A percentile compares a stretch with the other conserved stretches of the same genome.
Conservation (phyloP, 805 yeast genomes). For the Candida alai region DNA sequence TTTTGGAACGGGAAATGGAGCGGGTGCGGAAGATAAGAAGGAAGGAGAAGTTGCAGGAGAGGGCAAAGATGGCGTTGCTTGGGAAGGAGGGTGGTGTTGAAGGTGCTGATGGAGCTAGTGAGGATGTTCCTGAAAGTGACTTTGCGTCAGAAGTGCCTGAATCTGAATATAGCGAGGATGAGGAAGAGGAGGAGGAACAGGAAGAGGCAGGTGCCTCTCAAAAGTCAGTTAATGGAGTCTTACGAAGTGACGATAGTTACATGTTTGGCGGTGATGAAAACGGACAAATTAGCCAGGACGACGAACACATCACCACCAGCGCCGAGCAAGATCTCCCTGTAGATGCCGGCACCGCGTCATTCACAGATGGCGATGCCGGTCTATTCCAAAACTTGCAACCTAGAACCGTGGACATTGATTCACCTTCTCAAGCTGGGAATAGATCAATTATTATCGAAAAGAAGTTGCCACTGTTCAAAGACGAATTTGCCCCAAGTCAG, state of each 20-base stretch:
- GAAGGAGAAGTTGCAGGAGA: constrained; percentile 37
- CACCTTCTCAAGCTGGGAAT: constrained; percentile 13
- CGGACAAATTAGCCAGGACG: background rate
- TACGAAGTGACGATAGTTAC: constrained; percentile 23
- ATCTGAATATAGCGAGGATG: constrained; percentile 15
- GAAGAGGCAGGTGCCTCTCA: constrained; percentile 1
- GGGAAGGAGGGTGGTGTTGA: constrained; percentile 14
- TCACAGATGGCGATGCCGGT: constrained; percentile 6
- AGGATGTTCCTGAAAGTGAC: constrained; percentile 20
- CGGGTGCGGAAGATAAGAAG: constrained; percentile 44
- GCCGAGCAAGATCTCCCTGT: background rate
- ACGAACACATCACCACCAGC: constrained; percentile 1
- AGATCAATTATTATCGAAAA: constrained; percentile 19
- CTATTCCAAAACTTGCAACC: constrained; percentile 29
- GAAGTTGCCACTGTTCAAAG: constrained; percentile 1
- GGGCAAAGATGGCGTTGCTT: constrained; percentile 32
- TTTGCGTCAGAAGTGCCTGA: constrained; percentile 22
- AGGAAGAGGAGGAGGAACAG: constrained; percentile 10
- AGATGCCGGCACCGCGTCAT: background rate
- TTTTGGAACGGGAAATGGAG: constrained; percentile 49
- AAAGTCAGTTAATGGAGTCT: background rate
- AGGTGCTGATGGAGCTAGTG: too few relatives aligned
- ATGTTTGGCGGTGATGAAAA: constrained; percentile 21
- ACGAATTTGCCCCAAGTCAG: too few relatives aligned
- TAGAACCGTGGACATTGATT: constrained; percentile 15